These are phyloP conservation scores for Rhizopogon salebrosus DNA, from an alignment of 768 basidiomycete species.

Conservation along the genomic window DNA sequence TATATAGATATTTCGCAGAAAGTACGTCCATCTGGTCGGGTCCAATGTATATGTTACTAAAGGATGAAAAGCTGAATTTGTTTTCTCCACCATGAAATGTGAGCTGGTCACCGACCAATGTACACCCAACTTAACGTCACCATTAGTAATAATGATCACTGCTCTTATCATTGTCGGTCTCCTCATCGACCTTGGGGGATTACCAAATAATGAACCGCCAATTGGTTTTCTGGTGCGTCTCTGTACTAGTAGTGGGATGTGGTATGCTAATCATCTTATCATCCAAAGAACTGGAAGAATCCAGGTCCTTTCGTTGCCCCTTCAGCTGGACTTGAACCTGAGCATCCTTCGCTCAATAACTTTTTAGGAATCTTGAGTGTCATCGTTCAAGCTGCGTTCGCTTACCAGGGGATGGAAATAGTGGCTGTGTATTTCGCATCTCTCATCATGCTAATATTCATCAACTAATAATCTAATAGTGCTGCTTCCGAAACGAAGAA, in stretches of 20 bases:
- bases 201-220: constrained; percentile 34
- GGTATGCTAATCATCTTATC: background rate
- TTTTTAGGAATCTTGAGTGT: constrained; percentile 39
- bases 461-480: constrained; percentile 22
- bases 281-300: constrained; percentile 37
- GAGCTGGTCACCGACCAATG: background rate
- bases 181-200: constrained; percentile 71
- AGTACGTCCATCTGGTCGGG: constrained; percentile 24
- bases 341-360: constrained; percentile 1
- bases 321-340: background rate
- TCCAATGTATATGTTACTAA: background rate
- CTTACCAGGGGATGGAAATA: constrained; percentile 50
- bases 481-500: constrained; percentile 75
- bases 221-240: constrained; percentile 59
- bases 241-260: too few relatives aligned
- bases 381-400: constrained; percentile 49
- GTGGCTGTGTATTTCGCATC: constrained; percentile 22
- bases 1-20: constrained; percentile 60
- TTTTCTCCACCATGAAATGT: constrained; percentile 65
- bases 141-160: constrained; percentile 50
- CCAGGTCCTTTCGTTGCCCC: constrained; percentile 41
- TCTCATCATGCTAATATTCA: constrained; percentile 4
- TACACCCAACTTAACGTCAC: background rate
- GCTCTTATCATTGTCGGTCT: constrained; percentile 60
- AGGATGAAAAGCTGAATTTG: constrained; percentile 49